Conservation (phyloP, 805 yeast species). For the Wickerhamomyces chaumierensis region DNA sequence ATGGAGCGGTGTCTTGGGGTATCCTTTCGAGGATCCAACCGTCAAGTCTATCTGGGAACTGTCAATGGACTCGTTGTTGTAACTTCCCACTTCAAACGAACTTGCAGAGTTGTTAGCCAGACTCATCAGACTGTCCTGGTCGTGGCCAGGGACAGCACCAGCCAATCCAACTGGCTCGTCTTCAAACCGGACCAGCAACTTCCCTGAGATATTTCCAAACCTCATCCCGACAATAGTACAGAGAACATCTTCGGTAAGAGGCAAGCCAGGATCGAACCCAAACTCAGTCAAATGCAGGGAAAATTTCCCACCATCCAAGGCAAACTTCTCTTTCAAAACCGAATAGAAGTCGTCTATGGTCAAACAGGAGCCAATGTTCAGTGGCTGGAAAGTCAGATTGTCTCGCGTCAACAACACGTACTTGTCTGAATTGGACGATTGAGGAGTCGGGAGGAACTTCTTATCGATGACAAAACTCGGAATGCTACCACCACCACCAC, state of each 20-base stretch:
- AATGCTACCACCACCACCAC: too few relatives aligned
- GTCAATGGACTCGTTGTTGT: conserved; percentile 29
- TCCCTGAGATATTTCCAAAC: conserved; percentile 24
- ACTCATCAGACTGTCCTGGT: conserved; percentile 17
- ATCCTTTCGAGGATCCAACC: conserved; percentile 22
- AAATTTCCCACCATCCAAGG: conserved; percentile 15
- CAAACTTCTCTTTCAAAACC: conserved; percentile 25
- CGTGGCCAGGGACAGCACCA: too few relatives aligned
- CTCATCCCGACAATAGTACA: conserved; percentile 23
- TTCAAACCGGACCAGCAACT: conserved; percentile 16
- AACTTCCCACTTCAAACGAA: conserved; percentile 6
- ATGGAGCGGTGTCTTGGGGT: conserved; percentile 64
- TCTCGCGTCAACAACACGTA: conserved; percentile 56
- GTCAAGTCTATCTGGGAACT: conserved; percentile 32
- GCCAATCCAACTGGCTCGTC: too few relatives aligned
- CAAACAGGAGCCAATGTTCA: conserved; percentile 26
- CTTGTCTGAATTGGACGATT: conserved; percentile 19
- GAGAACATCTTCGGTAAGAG: conserved; percentile 39
- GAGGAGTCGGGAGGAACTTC: conserved; percentile 28
- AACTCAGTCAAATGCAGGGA: conserved; percentile 59
- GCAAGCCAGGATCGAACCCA: conserved; percentile 45
- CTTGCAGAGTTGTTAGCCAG: conserved; percentile 3
- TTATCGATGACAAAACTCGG: conserved; percentile 20
- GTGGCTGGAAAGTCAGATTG: conserved; percentile 39
- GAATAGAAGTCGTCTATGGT: conserved; percentile 28